Conservation (phyloP, 2,329 filamentous ascomycete species). For the Botrytis aclada region DNA sequence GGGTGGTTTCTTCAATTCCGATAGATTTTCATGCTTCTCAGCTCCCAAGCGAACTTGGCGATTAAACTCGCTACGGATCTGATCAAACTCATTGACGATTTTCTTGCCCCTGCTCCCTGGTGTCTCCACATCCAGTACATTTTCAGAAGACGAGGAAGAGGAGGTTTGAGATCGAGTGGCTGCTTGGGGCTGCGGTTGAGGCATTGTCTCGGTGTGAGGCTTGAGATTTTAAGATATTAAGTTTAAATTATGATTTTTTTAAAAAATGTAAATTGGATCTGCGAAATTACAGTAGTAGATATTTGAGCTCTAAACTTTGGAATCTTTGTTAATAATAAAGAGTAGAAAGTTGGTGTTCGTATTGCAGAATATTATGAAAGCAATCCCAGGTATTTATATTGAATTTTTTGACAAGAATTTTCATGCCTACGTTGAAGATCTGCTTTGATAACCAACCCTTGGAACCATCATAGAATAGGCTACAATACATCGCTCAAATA, state of each 20-base stretch:
- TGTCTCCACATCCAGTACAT: too few species aligned
- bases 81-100: too few species aligned
- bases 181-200: background rate
- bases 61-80: too few species aligned
- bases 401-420: background rate
- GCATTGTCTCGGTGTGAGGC: background rate
- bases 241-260: background rate
- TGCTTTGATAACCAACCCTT: background rate
- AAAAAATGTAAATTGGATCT: background rate
- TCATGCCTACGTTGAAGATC: background rate
- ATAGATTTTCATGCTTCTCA: too few species aligned
- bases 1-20: too few species aligned
- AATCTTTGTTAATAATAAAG: background rate
- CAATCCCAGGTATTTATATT: background rate
- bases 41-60: too few species aligned
- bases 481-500: background rate
- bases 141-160: too few species aligned
- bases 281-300: background rate
- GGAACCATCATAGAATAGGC: background rate
- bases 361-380: background rate
- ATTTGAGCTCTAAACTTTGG: background rate
- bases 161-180: too few species aligned
- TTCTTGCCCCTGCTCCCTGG: too few species aligned
- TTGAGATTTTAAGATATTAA: background rate
- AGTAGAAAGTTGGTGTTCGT: background rate